Evolutionary conservation across 495 filamentous ascomycete species (phyloP), one percentile per base, ranked within the genome.

Genomic region (Talaromyces adpressus): DNA sequence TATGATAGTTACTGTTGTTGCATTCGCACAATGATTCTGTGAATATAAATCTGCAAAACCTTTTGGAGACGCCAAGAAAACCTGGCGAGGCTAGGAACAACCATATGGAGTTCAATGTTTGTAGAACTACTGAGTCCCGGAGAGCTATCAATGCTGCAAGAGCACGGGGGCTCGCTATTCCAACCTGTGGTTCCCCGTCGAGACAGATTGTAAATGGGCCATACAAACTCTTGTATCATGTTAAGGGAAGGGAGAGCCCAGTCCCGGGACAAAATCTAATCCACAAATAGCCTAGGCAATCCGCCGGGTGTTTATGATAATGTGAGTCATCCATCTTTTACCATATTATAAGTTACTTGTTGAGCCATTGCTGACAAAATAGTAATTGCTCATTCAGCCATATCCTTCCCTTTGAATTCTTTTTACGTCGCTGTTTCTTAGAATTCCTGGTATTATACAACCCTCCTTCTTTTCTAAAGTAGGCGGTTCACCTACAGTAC

Each of bases 301-400:
- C 29, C 36, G 2, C 56, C 69, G 1, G 73, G 75, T 47, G 82
- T 81, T 3, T 85, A 84, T 62, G 72, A 81, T 64, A 71, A 79
- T 62, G 78, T 81, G 68, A 61, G 74, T 65, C 34, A 14, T n/a
- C 41, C 18, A 41, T 41, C 23, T 52, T 52, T 7, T 16, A 16
- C 20, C 30, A 23, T 3, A 12, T 11, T 25, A 25, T 51, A n/a
- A n/a, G n/a, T n/a, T n/a, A 9, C 61, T 57, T 3, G 22, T 6
- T 2, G 6, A 14, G 23, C 4, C 34, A 39, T 29, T 39, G 53
- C 66, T 66, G 64, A 70, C 3, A 4, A 27, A 52, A 29, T 60
- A 88, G 84, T 88, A 87, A 67, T 75, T 88, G 49, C 81, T 88
- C 30, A 74, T 89, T 57, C 80, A 84, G 27, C 85, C 85, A 4